Base-by-base conservation (phyloP, 2,329 filamentous ascomycete genomes). In the Bipolaris bicolor region DNA sequence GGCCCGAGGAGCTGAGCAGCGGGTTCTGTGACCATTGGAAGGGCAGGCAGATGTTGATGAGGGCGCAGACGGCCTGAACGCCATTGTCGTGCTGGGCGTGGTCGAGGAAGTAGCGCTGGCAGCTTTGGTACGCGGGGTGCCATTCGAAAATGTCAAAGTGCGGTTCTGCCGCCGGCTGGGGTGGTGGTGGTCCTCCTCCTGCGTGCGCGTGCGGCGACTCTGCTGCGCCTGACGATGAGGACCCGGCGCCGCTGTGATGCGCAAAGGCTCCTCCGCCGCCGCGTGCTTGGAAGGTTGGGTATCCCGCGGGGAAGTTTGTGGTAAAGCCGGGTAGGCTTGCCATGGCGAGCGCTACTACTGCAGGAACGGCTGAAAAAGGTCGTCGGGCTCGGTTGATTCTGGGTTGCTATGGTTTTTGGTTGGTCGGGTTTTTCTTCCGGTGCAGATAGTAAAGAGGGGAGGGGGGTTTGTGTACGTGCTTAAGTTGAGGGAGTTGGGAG, bases 61-160 rank as follows among this genome's bases (percentile, higher is more conserved):
- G 92, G 6, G 92, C 90, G 18, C 92, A 92, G 46, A 97, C 85
- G 7, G 92, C 91, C 78, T 97, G 93, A 13, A 97, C 91, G 9
- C 89, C 86, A 16, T 83, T 85, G 62, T 88, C 90, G 76, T 96
- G 88, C 75, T 98, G 94, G 6, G 92, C 92, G 71, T 94, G 88
- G 69, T 97, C 91, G 70, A 98, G 82, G 73, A 98, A 99, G 80
- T 94, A 97, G 55, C 87, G 86, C 65, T 94, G 88, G 78, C 95
- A 99, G 64, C 88, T 92, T 77, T 95, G 89, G 76, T 96, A 96
- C 58, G 90, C 89, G 9, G 91, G 90, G 75, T 96, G 90, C 95
- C 95, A 98, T 59, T 92, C 90, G 74, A 97, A 89, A 63, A 97
- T 90, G 76, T 94, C 90, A 77, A 93, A 87, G 60, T 82, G 79